phyloP scores from a whole-genome alignment of 768 basidiomycete genomes.

The Hydnomerulius pinastri region DNA sequence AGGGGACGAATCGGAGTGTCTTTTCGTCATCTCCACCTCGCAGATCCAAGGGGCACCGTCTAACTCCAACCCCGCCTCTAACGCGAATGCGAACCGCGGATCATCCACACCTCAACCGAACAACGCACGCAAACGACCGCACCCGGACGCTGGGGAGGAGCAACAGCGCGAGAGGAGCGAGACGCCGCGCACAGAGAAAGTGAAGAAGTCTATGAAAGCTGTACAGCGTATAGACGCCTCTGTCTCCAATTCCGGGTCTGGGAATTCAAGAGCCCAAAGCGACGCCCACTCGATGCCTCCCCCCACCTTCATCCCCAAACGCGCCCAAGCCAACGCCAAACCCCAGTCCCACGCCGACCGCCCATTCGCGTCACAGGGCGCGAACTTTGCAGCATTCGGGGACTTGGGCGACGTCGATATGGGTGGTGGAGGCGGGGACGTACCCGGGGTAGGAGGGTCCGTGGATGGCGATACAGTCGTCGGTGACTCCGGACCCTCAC shows the following conservation, averaged over 20 bases:
- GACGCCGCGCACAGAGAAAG: conserved; percentile 48
- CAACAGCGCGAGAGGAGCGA: conserved; percentile 28
- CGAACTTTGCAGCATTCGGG: conserved; percentile 21
- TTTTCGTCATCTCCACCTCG: conserved; percentile 82
- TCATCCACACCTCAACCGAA: conserved; percentile 21
- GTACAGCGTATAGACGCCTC: conserved; percentile 32
- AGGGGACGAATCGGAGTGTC: conserved; percentile 59
- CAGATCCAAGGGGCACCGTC: conserved; percentile 44
- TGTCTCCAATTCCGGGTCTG: conserved; percentile 10
- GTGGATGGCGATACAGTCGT: conserved; percentile 4
- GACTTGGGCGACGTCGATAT: conserved; percentile 9
- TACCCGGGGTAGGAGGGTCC: neutral
- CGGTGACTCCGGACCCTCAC: conserved; percentile 4
- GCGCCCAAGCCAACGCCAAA: no score
- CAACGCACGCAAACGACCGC: conserved; percentile 22
- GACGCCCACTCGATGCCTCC: conserved; percentile 43
- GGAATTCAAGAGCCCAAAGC: conserved; percentile 14
- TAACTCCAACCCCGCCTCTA: no score
- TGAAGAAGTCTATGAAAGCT: conserved; percentile 39
- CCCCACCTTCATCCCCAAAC: conserved; percentile 26
- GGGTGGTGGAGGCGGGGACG: conserved; percentile 1
- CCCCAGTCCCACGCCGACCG: no score
- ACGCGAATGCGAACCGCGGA: conserved; percentile 15
- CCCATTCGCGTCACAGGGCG: conserved; percentile 18
- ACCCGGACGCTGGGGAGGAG: conserved; percentile 24